phyloP scores from a whole-genome alignment of 257 asterid genomes.

The Solanum bukasovii region DNA sequence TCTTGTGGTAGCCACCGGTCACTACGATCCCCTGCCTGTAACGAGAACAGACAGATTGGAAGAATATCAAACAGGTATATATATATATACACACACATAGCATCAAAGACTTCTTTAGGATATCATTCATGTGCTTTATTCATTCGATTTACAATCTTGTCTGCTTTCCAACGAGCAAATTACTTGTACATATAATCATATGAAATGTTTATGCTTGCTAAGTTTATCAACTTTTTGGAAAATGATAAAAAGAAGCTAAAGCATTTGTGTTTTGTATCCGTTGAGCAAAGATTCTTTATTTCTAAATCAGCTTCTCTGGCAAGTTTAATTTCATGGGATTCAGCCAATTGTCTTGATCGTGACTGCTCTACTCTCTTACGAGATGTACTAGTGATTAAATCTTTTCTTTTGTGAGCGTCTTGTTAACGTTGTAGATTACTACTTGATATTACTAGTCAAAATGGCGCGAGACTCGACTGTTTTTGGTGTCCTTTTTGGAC shows the following conservation, averaged over 20 bases:
- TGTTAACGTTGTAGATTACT: too few species aligned
- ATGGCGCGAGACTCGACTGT: too few species aligned
- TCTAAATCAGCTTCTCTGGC: not conserved
- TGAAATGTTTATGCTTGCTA: not conserved
- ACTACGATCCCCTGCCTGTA: too few species aligned
- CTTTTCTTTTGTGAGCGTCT: too few species aligned
- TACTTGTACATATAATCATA: not conserved
- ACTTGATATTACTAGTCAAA: too few species aligned
- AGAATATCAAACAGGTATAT: constrained; percentile 53
- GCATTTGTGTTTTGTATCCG: not conserved
- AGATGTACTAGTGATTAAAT: too few species aligned
- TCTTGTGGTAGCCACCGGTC: too few species aligned
- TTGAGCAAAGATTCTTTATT: not conserved
- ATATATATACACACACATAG: not conserved
- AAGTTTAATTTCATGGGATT: not conserved
- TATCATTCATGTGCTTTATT: not conserved
- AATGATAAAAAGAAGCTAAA: not conserved
- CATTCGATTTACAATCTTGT: not conserved
- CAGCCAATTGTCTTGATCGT: not conserved
- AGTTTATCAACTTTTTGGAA: not conserved
- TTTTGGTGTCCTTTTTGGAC: too few species aligned
- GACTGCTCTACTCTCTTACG: not conserved
- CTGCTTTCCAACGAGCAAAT: not conserved
- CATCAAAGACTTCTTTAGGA: not conserved
- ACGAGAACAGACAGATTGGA: too few species aligned